Evolutionary conservation across 2,329 filamentous ascomycete genomes (phyloP).

Genomic region (Parastagonospora avenae): DNA sequence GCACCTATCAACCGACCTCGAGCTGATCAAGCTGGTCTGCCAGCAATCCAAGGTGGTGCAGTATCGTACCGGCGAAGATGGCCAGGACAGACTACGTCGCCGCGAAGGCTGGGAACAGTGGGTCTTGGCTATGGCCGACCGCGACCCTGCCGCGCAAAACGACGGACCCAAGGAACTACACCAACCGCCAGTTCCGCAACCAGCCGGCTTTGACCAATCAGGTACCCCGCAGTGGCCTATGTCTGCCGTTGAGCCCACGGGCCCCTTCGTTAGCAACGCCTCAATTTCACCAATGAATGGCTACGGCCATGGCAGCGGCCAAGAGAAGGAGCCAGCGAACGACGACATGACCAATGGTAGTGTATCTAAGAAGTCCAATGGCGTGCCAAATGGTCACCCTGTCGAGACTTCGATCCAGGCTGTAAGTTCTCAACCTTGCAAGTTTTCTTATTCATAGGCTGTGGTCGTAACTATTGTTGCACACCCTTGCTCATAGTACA

Average conservation of each 20-base stretch:
- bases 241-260: slow-evolving; percentile 25
- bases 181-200: slow-evolving; percentile 47
- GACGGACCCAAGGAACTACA: slow-evolving; percentile 64
- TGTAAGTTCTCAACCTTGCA: slow-evolving; percentile 48
- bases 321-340: slow-evolving; percentile 13
- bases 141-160: slow-evolving; percentile 75
- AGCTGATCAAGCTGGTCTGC: slow-evolving; percentile 76
- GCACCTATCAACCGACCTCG: slow-evolving; percentile 71
- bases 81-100: slow-evolving; percentile 76
- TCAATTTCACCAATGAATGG: slow-evolving; percentile 37
- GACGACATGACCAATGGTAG: slow-evolving; percentile 29
- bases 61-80: slow-evolving; percentile 74
- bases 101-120: slow-evolving; percentile 80
- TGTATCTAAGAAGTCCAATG: slow-evolving; percentile 25
- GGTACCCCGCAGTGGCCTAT: slow-evolving; percentile 37
- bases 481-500: slow-evolving; percentile 49
- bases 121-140: slow-evolving; percentile 72
- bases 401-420: slow-evolving; percentile 36
- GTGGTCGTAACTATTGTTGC: slow-evolving; percentile 60
- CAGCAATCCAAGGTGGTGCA: slow-evolving; percentile 75
- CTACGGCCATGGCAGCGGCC: slow-evolving; percentile 22
- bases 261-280: slow-evolving; percentile 27
- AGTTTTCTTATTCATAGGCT: slow-evolving; percentile 60
- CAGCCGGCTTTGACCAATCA: slow-evolving; percentile 41
- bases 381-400: slow-evolving; percentile 31